Evolutionary conservation across 1,284 basidiomycete species (phyloP), one percentile per base, ranked within the genome.

Genomic region (Fomitopsis schrenkii): DNA sequence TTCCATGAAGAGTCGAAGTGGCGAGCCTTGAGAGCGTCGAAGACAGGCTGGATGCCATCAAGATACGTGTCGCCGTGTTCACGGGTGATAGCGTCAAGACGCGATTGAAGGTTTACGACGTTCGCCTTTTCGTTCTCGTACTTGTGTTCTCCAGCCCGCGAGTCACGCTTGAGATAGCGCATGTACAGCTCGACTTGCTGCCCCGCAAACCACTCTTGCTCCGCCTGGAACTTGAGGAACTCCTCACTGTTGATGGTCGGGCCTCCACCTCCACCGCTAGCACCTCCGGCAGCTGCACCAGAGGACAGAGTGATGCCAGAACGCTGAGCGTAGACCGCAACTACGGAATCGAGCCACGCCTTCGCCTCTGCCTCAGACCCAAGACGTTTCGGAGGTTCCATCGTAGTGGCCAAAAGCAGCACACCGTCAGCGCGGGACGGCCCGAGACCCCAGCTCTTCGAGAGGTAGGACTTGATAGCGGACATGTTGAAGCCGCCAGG

Each of bases 1-100:
- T 99, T 99, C 97, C 97, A 99, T 12, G 91, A 95, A 10, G 95
- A 98, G 75, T 98, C 95, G 80, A 99, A 99, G 73, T 93, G 94
- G 57, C 97, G 93, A 19, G 96, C 97, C 78, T 99, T 99, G 74
- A 97, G 82, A 3, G 93, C 89, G 70, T 96, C 93, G 78, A 99
- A 99, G 62, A 86, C 83, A 17, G 97, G 96, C 73, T 95, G 88
- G 67, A 99, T 97, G 53, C 97, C 97, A 61, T 97, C 92, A 65
- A 98, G 82, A 78, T 99, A 99, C 0, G 83, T 75, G 68, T 98
- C 96, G 33, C 97, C 94, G 67, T 97, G 95, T 77, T 96, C 97
- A 71, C 86, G 87, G 62, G 82, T 81, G 71, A 97, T 95, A 63
- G 86, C 85, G 73, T 99, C 97, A 61, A 99, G 83, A 72, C 90